These are phyloP conservation scores for Aschersonia sp. DNA, from an alignment of 2,329 filamentous ascomycete species.

Conservation along the genomic window DNA sequence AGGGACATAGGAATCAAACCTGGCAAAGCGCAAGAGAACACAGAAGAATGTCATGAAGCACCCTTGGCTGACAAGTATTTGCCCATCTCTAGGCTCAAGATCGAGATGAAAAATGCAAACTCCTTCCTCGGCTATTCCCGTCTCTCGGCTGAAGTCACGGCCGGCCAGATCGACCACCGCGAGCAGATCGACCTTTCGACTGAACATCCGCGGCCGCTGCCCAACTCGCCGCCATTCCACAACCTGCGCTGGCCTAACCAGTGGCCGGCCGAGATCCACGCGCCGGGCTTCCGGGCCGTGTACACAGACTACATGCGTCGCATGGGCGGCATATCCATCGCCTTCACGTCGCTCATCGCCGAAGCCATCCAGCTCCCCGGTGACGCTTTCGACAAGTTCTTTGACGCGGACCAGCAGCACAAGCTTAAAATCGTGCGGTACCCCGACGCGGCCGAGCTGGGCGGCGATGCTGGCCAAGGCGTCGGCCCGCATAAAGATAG, in stretches of 20 bases:
- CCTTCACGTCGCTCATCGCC: constrained; percentile 68
- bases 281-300: constrained; percentile 53
- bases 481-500: constrained; percentile 76
- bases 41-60: neutral
- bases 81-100: constrained; percentile 32
- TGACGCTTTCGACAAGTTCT: constrained; percentile 64
- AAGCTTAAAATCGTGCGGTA: constrained; percentile 87
- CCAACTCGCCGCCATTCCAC: constrained; percentile 52
- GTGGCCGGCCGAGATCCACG: constrained; percentile 52
- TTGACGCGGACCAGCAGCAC: constrained; percentile 62
- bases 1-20: neutral
- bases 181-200: constrained; percentile 83
- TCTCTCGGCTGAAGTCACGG: constrained; percentile 56
- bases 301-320: constrained; percentile 63
- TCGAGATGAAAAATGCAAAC: constrained; percentile 61
- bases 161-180: constrained; percentile 60
- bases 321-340: constrained; percentile 59
- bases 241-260: constrained; percentile 68
- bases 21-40: neutral
- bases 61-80: too few species aligned
- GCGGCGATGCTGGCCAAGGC: constrained; percentile 35
- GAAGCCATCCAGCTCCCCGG: constrained; percentile 63
- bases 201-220: constrained; percentile 50
- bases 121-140: constrained; percentile 59
- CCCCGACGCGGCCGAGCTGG: constrained; percentile 53